A percentile compares a stretch with the other conserved stretches of the same genome.
Conservation (phyloP, 2,329 filamentous ascomycete genomes). For the Apiospora koreana region DNA sequence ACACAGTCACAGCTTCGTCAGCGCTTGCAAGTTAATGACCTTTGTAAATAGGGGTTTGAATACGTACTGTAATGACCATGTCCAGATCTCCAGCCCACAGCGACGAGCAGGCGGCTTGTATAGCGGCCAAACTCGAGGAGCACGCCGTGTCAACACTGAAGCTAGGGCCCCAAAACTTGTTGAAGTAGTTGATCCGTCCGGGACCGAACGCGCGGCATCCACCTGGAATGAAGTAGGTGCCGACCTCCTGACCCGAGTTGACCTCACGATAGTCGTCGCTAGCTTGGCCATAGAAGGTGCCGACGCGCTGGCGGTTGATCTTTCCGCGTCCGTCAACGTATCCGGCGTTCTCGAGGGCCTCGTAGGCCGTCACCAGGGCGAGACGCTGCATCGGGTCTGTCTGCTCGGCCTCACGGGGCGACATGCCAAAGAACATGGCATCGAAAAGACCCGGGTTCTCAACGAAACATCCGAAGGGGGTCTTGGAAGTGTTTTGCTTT, state of each 20-base stretch:
- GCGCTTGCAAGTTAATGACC: neutral
- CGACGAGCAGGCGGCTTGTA: constrained; percentile 58
- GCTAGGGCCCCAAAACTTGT: constrained; percentile 74
- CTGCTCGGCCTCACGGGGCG: constrained; percentile 39
- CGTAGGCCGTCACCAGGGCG: constrained; percentile 67
- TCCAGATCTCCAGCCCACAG: constrained; percentile 66
- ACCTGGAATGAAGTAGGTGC: constrained; percentile 53
- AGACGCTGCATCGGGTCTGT: constrained; percentile 71
- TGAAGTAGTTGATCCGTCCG: constrained; percentile 73
- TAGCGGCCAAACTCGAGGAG: constrained; percentile 71
- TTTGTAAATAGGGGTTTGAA: neutral
- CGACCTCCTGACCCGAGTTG: constrained; percentile 71
- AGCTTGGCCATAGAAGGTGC: constrained; percentile 74
- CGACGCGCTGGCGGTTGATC: constrained; percentile 55
- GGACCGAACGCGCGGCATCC: constrained; percentile 44
- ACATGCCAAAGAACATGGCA: constrained; percentile 17
- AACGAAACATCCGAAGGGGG: constrained; percentile 21
- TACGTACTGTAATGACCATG: constrained; percentile 54
- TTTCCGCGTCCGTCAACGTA: constrained; percentile 65
- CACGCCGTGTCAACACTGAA: constrained; percentile 78
- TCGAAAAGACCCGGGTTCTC: constrained; percentile 16
- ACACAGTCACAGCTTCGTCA: neutral
- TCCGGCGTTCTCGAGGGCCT: constrained; percentile 69
- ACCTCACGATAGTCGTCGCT: constrained; percentile 79
- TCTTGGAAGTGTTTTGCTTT: constrained; percentile 26